Base-by-base conservation (phyloP, 2,329 filamentous ascomycete species). In the Aureobasidium sp. region DNA sequence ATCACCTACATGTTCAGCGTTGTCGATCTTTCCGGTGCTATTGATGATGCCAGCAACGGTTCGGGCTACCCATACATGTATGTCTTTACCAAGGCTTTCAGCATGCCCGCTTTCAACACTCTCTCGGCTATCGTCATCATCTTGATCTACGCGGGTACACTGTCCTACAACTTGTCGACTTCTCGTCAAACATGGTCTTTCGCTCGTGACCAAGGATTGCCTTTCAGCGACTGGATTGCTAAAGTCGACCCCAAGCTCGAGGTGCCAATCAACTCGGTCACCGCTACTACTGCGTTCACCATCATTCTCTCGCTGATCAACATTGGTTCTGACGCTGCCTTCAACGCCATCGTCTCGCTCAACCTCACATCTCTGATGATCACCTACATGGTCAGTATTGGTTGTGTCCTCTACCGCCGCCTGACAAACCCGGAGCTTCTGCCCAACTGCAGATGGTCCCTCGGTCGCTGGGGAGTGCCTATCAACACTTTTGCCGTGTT, bases 1-100 rank as follows among this genome's bases (percentile, higher is more conserved):
- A 67, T 62, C 68, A 78, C 66, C 32, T 65, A 65, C 62, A 63
- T 72, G 42, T 73, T 71, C 64, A 65, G 63, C 60, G 61, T 68
- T 9, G 68, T 67, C 42, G 66, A 71, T 58, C 64, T 73, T 16
- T 63, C 67, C 8, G 68, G 64, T 3, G 70, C 69, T 2, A 64
- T 75, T 9, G 58, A 58, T 8, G 68, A 71, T 25, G 65, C 68
- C 6, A 55, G 21, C 39, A 59, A 60, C 27, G 50, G 45, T 7
- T 51, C 70, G 2, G 72, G 70, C 29, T 75, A 70, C 62, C 71
- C 72, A 0, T 74, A 74, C 67, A 68, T 76, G 61, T 69, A 71
- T 29, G 72, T 75, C 61, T 71, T 76, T 65, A 65, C 67, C 1
- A 66, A 70, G 9, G 68, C 69, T 5, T 66, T 67, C 37, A 67